Evolutionary conservation across 257 asterid species (phyloP).

Genomic region (Solanum virginianum): DNA sequence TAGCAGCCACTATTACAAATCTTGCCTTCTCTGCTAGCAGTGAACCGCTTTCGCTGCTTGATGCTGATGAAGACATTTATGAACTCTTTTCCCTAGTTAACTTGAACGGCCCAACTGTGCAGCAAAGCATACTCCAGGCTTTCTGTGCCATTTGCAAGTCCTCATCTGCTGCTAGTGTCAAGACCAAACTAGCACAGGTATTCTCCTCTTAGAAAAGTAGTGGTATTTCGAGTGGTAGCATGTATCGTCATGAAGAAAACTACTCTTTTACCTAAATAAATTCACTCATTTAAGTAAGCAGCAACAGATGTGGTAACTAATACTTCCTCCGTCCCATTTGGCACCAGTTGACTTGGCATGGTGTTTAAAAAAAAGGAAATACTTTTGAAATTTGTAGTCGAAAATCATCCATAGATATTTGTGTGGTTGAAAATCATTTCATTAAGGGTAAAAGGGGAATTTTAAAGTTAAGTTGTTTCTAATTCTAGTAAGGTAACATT

Average conservation of each 20-base stretch:
- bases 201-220: not conserved
- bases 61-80: conserved; percentile 36
- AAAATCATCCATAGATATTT: no score
- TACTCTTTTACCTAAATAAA: not conserved
- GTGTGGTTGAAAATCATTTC: no score
- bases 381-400: no score
- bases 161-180: conserved; percentile 26
- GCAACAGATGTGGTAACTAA: not conserved
- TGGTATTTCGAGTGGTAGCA: not conserved
- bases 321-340: not conserved
- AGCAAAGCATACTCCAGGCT: conserved; percentile 32
- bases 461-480: no score
- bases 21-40: conserved; percentile 33
- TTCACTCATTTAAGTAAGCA: not conserved
- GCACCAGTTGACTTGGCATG: no score
- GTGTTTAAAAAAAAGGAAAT: no score
- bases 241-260: not conserved
- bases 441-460: no score
- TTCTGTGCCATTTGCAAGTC: conserved; percentile 46
- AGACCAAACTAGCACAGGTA: conserved; percentile 46
- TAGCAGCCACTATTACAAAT: conserved; percentile 29
- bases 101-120: conserved; percentile 27
- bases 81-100: conserved; percentile 34
- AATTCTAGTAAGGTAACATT: no score
- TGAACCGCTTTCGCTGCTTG: conserved; percentile 25